Base-by-base conservation (phyloP, 2,329 filamentous ascomycete genomes). In the Parafenestella ontariensis region DNA sequence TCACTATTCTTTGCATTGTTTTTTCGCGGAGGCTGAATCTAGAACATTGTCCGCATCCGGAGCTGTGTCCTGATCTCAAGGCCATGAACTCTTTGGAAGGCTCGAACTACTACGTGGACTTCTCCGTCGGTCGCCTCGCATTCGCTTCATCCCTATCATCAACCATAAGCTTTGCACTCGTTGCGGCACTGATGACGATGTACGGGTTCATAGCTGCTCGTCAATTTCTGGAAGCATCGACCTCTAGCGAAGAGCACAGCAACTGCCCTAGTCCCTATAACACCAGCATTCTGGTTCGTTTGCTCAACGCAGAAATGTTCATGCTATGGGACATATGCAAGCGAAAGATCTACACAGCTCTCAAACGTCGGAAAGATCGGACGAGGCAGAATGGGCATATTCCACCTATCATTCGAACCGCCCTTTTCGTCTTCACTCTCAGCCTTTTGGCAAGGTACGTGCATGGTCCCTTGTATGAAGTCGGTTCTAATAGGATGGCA, bases 251-350 rank as follows among this genome's bases (percentile, higher is more conserved):
- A 11, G 48, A 49, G 5, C 48, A 54, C 40, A 23, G 43, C 7
- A 17, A 34, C 11, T 29, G 55, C 8, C 56, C 51, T 3, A 56
- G 54, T 31, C 59, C 59, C 8, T 51, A 58, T 36, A 47, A 58
- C 24, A 50, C 54, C 24, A 59, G 45, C 20, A 24, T 55, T 5
- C 20, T 62, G 13, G 11, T 62, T 15, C 42, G 56, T 17, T 37
- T 62, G 0, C 39, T 62, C 10, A 62, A 62, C 41, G 59, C 59
- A 6, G 56, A 62, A 26, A 33, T 62, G 17, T 24, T 58, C 18
- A 29, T 52, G 2, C 42, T 59, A 24, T 53, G 47, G 43, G 45
- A 50, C 24, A n/a, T 59, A 34, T 17, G 31, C 5, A 5, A 4
- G 31, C 31, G 18, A 20, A 39, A 39, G 33, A 36, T 36, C 11